Base-by-base conservation (phyloP, 2,329 filamentous ascomycete species). In the Fusarium paranaense region DNA sequence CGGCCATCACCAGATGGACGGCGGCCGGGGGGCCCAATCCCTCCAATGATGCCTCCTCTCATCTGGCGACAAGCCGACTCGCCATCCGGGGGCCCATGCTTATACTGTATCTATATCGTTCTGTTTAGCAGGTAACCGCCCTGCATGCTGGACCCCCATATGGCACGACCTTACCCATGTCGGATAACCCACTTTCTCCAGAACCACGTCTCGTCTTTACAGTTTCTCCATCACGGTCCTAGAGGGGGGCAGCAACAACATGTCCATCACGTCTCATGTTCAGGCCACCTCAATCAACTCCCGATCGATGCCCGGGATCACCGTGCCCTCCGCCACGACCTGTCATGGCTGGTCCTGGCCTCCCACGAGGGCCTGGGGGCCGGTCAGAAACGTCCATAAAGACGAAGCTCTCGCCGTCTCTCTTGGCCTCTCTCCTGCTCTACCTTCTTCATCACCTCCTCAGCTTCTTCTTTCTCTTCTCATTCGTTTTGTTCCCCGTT, bases 181-280 rank as follows among this genome's bases (percentile, higher is more conserved):
- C 68, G 30, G 45, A 33, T 25, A 69, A 61, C 22, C 66, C 71
- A 73, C 71, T 58, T 58, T 57, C 70, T 63, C 35, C 61, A 40
- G 64, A 66, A 63, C 52, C 32, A 66, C 62, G 71, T 72, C 71
- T 74, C 71, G 71, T 68, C 45, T 74, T 66, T 69, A 74, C 59
- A 52, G 62, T 64, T 71, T 58, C 68, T 64, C 45, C 47, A 69
- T 61, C 50, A 71, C 52, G 56, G 56, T 33, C 45, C 42, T 57
- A 14, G 61, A 66, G 64, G 64, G 71, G 67, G 70, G 45, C 45
- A 62, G 47, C 45, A 58, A 38, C 50, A 45, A 64, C 71, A 76
- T 71, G 65, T 70, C 59, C 70, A 71, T 76, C 72, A 69, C 64
- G 77, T 78, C 77, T 78, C 77, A 78, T 74, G 70, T 78, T 78